A percentile compares a stretch with the other conserved stretches of the same genome.
These are phyloP conservation scores for Ophiostoma pallidulum DNA, from an alignment of 2,329 filamentous ascomycete species.

Conservation along the genomic window DNA sequence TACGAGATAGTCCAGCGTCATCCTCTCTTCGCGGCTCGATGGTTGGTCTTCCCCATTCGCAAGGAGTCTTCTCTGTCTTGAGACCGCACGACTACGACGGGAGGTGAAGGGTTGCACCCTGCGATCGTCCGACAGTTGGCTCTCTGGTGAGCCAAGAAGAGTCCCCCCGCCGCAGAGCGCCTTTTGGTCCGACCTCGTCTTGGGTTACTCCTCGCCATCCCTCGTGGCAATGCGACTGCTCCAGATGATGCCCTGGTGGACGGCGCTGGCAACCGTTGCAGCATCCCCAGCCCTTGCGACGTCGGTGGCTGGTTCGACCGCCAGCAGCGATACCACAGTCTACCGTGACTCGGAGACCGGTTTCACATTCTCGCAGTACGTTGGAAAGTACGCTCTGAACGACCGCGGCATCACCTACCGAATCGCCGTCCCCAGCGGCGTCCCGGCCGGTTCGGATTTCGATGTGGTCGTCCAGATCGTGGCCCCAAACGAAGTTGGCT, in stretches of 20 bases:
- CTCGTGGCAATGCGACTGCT: not conserved
- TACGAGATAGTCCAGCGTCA: no score
- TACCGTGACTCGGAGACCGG: constrained; percentile 23
- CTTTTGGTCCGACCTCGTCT: no score
- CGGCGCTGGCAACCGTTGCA: not conserved
- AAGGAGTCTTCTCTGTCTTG: no score
- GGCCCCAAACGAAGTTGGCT: constrained; percentile 13
- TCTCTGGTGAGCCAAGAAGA: no score
- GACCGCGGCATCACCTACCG: constrained; percentile 11
- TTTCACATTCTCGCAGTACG: constrained; percentile 16
- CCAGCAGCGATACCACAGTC: constrained; percentile 2
- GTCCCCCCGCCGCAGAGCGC: no score
- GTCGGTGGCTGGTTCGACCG: not conserved
- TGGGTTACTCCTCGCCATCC: no score
- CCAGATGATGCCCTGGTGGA: not conserved
- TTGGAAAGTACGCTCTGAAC: constrained; percentile 8
- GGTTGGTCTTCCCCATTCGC: no score
- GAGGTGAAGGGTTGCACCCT: no score
- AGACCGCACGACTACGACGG: no score
- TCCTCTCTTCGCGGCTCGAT: no score
- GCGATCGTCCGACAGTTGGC: no score
- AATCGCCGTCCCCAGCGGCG: constrained; percentile 13
- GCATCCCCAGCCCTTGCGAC: not conserved
- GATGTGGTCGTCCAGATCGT: constrained; percentile 18
- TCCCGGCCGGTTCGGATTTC: constrained; percentile 8